A percentile compares a stretch with the other conserved stretches of the same genome.
Evolutionary conservation across 495 filamentous ascomycete species (phyloP).

Genomic region (Cairneyella variabilis): DNA sequence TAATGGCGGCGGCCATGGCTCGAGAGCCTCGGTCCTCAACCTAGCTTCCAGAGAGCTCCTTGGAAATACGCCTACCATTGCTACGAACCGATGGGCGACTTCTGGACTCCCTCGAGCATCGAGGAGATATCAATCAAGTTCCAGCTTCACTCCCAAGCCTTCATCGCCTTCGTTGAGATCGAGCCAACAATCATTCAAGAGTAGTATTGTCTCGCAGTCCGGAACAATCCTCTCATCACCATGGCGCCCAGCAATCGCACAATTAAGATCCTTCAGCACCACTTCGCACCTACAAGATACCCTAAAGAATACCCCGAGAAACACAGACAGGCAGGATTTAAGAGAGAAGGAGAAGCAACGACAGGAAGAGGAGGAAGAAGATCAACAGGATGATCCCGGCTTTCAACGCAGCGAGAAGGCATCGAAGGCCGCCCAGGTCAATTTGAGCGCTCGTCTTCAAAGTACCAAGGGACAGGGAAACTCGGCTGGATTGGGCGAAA

Average conservation of each 20-base stretch:
- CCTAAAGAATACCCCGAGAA: slow-evolving; percentile 3
- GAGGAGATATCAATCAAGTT: slow-evolving; percentile 13
- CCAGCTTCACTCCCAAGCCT: slow-evolving; percentile 5
- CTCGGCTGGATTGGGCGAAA: slow-evolving; percentile 65
- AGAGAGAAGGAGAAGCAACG: slow-evolving; percentile 23
- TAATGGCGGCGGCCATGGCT: slow-evolving; percentile 19
- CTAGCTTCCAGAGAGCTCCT: slow-evolving; percentile 15
- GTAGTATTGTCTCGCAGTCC: slow-evolving; percentile 2
- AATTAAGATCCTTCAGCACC: slow-evolving; percentile 24
- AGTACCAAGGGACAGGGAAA: slow-evolving; percentile 67
- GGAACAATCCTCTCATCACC: slow-evolving; percentile 8
- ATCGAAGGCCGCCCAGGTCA: slow-evolving; percentile 80
- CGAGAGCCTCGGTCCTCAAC: slow-evolving; percentile 7
- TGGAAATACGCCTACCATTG: not conserved
- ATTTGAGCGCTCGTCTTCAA: slow-evolving; percentile 78
- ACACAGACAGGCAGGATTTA: slow-evolving; percentile 23
- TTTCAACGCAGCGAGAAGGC: slow-evolving; percentile 59
- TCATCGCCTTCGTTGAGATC: not conserved
- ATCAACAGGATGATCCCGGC: slow-evolving; percentile 10
- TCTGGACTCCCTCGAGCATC: not conserved
- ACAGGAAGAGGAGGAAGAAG: slow-evolving; percentile 25
- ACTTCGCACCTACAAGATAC: slow-evolving; percentile 17
- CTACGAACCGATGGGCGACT: not conserved
- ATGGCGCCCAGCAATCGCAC: slow-evolving; percentile 25
- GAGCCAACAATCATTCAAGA: not conserved